Evolutionary conservation across 164 flowering plant species (phyloP), one percentile per base, ranked within the genome.

Genomic region (Magnolia officinalis): DNA sequence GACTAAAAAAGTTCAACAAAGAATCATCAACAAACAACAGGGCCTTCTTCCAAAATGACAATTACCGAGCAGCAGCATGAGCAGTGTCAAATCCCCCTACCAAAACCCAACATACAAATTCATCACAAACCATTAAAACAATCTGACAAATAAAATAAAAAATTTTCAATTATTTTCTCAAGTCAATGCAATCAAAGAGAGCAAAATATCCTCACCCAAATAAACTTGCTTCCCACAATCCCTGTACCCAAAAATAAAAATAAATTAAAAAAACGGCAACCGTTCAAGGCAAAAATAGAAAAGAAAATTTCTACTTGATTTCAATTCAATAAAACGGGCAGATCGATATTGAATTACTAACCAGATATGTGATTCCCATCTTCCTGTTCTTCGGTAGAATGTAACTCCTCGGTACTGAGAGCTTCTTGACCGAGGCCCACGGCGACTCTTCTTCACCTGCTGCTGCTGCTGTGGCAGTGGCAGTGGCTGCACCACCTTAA

Each of bases 331-430:
- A 50, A 14, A 52, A 45, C 45, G 50, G 66, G 16, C 45, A 16
- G n/a, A 63, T 74, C 55, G 26, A 37, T 20, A 18, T 51, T 37
- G n/a, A 31, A 20, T 29, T 4, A 0, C 72, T 26, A 70, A 77
- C 98, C 98, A 94, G 45, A 94, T 94, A 80, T 94, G 98, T 1
- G 98, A 94, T 77, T 94, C 98, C 97, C 98, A 94, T 77, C 98
- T 79, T 16, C 98, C 95, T 16, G 98, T 93, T 82, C 98, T 78
- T 72, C 98, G 82, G 76, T 95, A 95, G 78, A 95, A 95, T 18
- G 98, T 93, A 49, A 95, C 98, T 14, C 98, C 98, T 24, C 97
- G 78, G 76, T 92, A 95, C 85, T 95, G 95, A 2, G 97, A 93
- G 83, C 97, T 95, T 73, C 97, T 80, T 1, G 98, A 95, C 89